Base-by-base conservation (phyloP, 176 grass and related monocot species). In the Eremochloa ophiuroides region DNA sequence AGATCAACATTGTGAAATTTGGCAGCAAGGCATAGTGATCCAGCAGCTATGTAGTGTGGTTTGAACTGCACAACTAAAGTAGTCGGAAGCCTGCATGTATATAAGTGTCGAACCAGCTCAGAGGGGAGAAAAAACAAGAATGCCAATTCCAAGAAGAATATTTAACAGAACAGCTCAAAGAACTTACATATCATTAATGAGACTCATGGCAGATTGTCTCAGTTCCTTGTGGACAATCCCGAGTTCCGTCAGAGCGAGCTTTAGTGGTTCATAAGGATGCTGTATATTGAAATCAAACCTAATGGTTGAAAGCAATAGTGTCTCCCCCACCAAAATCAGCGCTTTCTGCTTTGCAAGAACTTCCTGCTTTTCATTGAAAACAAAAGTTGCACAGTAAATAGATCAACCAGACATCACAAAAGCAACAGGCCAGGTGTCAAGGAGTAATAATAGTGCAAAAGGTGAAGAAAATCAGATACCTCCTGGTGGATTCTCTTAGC, bases 261-360 rank as follows among this genome's bases (percentile, higher is more conserved):
- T 79, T 78, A 94, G 79, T 50, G 88, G 88, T 41, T 86, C 85
- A 37, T 91, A 94, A 31, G 88, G 86, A 81, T 91, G 92, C 2
- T 78, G 86, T 62, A 94, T 80, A 67, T 87, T 91, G 71, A 94
- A 89, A 88, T 94, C 92, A 91, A 91, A 91, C 62, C 88, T 41
- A 50, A 94, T 78, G 29, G 88, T 94, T 56, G 88, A 81, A 29
- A 94, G 92, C 60, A 94, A 61, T 23, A 94, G 66, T 56, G 86
- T 88, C 50, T 94, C 92, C 72, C 92, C 88, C 14, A 71, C 65
- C 61, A 94, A 81, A 81, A 91, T 86, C 60, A 91, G 61, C 4
- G 61, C 59, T 56, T 91, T 91, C 62, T 86, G 92, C 83, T 88
- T 94, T 43, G 80, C 83, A 65, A 86, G 70, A 76, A 88, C 22